These are phyloP conservation scores for Nemania sp. DNA, from an alignment of 2,329 filamentous ascomycete species.

Conservation along the genomic window DNA sequence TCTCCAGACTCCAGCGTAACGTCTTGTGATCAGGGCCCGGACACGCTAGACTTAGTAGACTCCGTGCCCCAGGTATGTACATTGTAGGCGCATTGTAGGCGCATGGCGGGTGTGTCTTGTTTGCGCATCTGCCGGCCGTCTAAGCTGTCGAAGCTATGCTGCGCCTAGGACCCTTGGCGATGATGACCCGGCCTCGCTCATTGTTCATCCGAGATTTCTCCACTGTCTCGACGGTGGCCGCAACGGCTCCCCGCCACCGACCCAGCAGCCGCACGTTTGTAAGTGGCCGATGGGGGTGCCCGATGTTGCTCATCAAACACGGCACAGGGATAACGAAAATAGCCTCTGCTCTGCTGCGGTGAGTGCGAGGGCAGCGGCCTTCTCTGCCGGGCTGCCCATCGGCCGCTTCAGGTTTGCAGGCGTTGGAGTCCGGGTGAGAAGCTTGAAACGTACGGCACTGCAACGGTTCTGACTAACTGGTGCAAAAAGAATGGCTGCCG, in stretches of 20 bases:
- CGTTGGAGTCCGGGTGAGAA: constrained; percentile 27
- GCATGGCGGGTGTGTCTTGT: background rate
- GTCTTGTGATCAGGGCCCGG: constrained; percentile 2
- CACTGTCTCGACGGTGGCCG: constrained; percentile 3
- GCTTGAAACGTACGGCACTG: constrained; percentile 38
- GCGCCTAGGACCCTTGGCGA: background rate
- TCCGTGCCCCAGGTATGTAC: too few relatives aligned
- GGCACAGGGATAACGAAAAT: constrained; percentile 30
- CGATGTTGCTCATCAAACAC: constrained; percentile 35
- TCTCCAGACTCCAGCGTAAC: constrained; percentile 18
- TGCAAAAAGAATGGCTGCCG: constrained; percentile 17
- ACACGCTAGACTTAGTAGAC: background rate
- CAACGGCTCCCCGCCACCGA: constrained; percentile 12
- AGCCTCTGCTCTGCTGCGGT: constrained; percentile 13
- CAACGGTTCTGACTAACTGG: constrained; percentile 33
- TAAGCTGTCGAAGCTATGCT: background rate
- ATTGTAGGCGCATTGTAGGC: too few relatives aligned
- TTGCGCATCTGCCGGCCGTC: background rate
- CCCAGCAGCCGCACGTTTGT: constrained; percentile 13
- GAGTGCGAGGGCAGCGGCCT: constrained; percentile 36
- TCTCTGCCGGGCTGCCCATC: constrained; percentile 25
- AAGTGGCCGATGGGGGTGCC: constrained; percentile 14
- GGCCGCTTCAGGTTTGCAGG: constrained; percentile 24
- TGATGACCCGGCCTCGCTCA: background rate
- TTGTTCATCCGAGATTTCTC: constrained; percentile 9